Base-by-base conservation (phyloP, 78 protist species). In the Monocercomonoides exilis region DNA sequence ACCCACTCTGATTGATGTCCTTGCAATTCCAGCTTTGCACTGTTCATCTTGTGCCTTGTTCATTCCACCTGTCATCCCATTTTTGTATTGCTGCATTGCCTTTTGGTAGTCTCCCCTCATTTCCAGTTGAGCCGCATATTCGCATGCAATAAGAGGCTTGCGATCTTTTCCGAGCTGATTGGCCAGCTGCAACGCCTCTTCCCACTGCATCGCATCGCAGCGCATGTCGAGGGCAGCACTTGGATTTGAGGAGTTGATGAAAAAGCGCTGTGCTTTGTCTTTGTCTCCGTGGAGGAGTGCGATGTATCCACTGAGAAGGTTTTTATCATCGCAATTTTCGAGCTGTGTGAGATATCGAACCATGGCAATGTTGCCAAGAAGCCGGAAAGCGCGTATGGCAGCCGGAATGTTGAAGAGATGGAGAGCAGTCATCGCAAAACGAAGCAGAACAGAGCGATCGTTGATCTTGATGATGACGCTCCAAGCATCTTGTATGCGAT, bases 201-300 rank as follows among this genome's bases (percentile, higher is more conserved):
- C 94, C 93, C 93, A 94, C 85, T 92, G 94, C 79, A 91, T 42
- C 42, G 93, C 77, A 43, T 91, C 92, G 0, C 91, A 46, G 0
- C 94, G 88, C 96, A 94, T 92, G 82, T 90, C 92, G 46, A 94
- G 91, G 0, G 96, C 96, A 4, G 81, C 32, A 29, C 45, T 4
- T 29, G 94, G 94, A 2, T 45, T 3, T 2, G 86, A 11, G 35
- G 89, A 80, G 1, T 4, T 36, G 33, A 91, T 63, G 86, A 89
- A 92, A 79, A 35, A 63, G 29, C 81, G 64, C 85, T 94, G 93
- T 36, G 94, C 94, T n/a, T 1, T 36, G 46, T 79, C 3, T 70
- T 87, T 89, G 34, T 92, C 89, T 6, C n/a, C 64, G 36, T 87
- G 41, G 21, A 85, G 34, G 43, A 91, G 4, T 38, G 92, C 90